Percentiles rank a stretch among this genome's conserved stretches.
These are phyloP conservation scores for Globisporangium sylvaticum DNA, from an alignment of 352 stramenopile species.

Conservation along the genomic window DNA sequence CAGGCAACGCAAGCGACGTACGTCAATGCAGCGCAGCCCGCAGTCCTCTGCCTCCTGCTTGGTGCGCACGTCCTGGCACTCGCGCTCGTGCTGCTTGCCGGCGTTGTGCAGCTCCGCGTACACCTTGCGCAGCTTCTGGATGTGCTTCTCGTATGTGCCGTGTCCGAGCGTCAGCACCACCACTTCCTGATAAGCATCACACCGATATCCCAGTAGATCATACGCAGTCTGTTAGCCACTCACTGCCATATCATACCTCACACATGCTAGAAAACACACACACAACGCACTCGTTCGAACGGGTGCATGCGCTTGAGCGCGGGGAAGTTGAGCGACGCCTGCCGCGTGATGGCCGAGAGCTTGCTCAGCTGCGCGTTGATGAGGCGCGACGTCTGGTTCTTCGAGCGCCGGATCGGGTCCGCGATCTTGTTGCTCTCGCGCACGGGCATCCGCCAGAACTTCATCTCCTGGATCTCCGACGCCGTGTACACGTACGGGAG, in stretches of 20 bases:
- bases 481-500: conserved; percentile 80
- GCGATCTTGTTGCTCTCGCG: conserved; percentile 77
- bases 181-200: conserved; percentile 46
- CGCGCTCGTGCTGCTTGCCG: conserved; percentile 65
- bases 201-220: background rate
- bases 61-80: conserved; percentile 63
- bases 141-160: conserved; percentile 63
- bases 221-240: background rate
- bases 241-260: background rate
- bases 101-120: conserved; percentile 76
- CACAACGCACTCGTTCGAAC: conserved; percentile 63
- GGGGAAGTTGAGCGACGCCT: conserved; percentile 74
- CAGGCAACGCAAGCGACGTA: conserved; percentile 11
- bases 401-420: conserved; percentile 75
- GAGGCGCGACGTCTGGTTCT: conserved; percentile 76
- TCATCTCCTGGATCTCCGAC: conserved; percentile 84
- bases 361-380: conserved; percentile 79
- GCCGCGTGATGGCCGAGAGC: conserved; percentile 66
- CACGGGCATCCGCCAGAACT: conserved; percentile 71
- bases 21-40: conserved; percentile 71
- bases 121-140: conserved; percentile 74
- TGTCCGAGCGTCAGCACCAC: conserved; percentile 74
- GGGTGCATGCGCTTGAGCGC: conserved; percentile 70
- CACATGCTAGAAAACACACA: background rate
- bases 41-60: conserved; percentile 80